Conservation (phyloP, 2,329 filamentous ascomycete species). For the Mariannaea elegans region DNA sequence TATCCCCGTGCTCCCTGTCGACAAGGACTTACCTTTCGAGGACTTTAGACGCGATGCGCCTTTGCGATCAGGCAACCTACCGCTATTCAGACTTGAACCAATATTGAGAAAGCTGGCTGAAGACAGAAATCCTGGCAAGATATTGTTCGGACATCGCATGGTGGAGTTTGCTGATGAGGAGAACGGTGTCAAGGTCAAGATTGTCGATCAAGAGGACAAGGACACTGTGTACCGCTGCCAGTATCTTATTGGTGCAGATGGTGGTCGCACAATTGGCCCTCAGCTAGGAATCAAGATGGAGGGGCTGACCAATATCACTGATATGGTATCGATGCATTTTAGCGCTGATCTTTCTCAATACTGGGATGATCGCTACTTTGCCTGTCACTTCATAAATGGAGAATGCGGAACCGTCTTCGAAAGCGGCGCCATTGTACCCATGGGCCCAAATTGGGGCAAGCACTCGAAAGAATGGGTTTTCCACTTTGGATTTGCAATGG, state of each 20-base stretch:
- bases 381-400: not conserved
- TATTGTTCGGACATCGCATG: not conserved
- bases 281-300: not conserved
- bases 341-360: not conserved
- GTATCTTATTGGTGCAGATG: not conserved
- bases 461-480: not conserved
- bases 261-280: not conserved
- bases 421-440: not conserved
- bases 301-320: not conserved
- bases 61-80: not conserved
- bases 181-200: not conserved
- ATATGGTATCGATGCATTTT: not conserved
- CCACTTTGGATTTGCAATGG: not conserved
- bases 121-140: not conserved
- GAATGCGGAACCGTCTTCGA: not conserved
- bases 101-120: not conserved
- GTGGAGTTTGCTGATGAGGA: not conserved
- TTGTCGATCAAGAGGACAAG: not conserved
- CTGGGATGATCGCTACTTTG: not conserved
- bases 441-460: not conserved
- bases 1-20: too few relatives aligned
- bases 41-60: not conserved
- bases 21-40: not conserved
- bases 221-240: not conserved
- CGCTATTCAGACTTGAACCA: not conserved